Evolutionary conservation across 176 grass and related monocot species (phyloP).

Genomic region (Tillandsia leiboldiana): DNA sequence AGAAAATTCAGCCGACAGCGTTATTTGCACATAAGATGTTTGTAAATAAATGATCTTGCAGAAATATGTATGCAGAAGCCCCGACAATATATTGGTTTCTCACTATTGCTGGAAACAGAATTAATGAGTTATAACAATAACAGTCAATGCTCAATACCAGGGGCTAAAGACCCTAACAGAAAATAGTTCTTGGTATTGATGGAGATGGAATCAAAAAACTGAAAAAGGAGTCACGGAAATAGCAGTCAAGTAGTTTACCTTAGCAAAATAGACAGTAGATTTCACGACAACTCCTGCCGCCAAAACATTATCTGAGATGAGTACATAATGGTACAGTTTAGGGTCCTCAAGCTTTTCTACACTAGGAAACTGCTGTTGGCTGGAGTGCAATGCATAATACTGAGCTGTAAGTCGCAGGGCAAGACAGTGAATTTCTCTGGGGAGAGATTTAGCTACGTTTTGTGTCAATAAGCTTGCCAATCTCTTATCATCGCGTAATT

Average conservation of each 20-base stretch:
- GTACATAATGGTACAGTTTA: neutral
- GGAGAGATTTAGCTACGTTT: neutral
- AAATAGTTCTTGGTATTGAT: neutral
- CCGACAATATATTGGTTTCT: no score
- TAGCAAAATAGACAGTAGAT: neutral
- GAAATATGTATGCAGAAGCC: no score
- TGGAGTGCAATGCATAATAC: neutral
- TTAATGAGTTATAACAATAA: no score
- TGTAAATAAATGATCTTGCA: no score
- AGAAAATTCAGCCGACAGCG: no score
- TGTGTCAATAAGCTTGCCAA: neutral
- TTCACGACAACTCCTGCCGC: neutral
- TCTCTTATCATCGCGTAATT: neutral
- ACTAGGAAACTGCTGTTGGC: neutral
- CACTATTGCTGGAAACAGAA: no score
- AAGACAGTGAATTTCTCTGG: neutral
- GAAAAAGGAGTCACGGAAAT: no score
- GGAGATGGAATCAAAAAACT: no score
- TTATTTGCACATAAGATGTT: no score
- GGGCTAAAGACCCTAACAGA: neutral
- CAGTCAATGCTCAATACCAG: no score
- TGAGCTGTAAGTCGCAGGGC: neutral
- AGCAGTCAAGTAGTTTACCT: neutral
- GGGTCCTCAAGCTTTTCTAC: neutral
- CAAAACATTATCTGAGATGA: conserved; percentile 4